phyloP scores from a whole-genome alignment of 176 grass and related monocot genomes.

The Phoenix dactylifera region DNA sequence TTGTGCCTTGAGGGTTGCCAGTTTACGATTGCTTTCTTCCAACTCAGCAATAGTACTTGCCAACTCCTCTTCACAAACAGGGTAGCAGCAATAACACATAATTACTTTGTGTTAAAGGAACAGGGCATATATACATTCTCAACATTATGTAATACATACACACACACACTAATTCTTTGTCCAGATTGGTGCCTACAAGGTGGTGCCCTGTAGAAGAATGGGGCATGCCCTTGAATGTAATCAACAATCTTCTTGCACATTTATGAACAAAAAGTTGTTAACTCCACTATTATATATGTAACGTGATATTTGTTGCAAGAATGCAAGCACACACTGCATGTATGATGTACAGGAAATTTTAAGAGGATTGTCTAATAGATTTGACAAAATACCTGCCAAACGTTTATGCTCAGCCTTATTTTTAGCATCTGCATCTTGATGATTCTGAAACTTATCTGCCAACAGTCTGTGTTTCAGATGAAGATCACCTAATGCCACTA shows the following conservation, averaged over 20 bases:
- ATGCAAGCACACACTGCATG: no score
- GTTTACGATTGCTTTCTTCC: conserved; percentile 57
- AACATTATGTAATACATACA: no score
- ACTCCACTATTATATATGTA: no score
- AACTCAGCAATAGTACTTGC: conserved; percentile 46
- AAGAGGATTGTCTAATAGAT: conserved; percentile 2
- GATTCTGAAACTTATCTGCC: conserved; percentile 38
- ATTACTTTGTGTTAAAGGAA: no score
- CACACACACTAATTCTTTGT: no score
- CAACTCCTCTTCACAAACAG: conserved; percentile 67
- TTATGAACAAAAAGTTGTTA: no score
- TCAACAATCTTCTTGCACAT: no score
- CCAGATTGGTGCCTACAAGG: no score
- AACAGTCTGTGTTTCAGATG: conserved; percentile 66
- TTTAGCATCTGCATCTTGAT: conserved; percentile 37
- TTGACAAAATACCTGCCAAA: conserved; percentile 57
- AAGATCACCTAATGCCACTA: conserved; percentile 43
- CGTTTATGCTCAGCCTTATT: conserved; percentile 63
- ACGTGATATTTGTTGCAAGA: no score
- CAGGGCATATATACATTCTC: no score
- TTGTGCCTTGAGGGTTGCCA: conserved; percentile 56
- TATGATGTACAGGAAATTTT: not conserved
- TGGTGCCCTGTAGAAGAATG: no score
- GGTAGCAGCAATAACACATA: not conserved
- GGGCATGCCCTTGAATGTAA: no score